Base-by-base conservation (phyloP, 768 basidiomycete species). In the Boletus rubropictus region DNA sequence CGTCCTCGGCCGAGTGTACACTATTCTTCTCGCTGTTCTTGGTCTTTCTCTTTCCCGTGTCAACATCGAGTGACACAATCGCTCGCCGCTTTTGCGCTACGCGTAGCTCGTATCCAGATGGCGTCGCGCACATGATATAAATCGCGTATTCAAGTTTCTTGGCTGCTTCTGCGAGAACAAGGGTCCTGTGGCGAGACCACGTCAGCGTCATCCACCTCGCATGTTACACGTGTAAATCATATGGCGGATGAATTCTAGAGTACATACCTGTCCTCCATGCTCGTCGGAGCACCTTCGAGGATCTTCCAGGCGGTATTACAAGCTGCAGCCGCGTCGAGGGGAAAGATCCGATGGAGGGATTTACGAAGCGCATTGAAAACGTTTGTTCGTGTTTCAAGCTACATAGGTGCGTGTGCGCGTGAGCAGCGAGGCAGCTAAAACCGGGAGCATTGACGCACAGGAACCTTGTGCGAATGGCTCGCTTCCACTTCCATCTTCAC, bases 111-210 rank as follows among this genome's bases (percentile, higher is more conserved):
- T 86, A 86, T 8, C 82, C 81, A 2, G 65, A 62, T 8, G 59
- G 52, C 1, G 79, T 81, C 35, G 72, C 72, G 14, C 74, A 76
- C 67, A 82, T 71, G 1, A 72, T 69, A 35, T 76, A 69, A 2
- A 67, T 68, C 4, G 49, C 62, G 47, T 75, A 73, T 48, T 85
- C 84, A 7, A 81, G 60, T 27, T 67, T 64, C 42, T 62, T 69
- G 4, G 81, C 76, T 3, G 67, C 64, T 1, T 60, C 50, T 21
- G 67, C 69, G 14, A 84, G 55, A 10, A 76, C 56, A 18, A 65
- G 55, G 40, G 66, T 62, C 56, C 81, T 82, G 34, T 7, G 8
- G 10, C 10, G 5, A 24, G 25, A 39, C 7, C 12, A 8, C 7
- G 8, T 51, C 17, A 52, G 3, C 27, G n/a, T 28, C 20, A 8